These are phyloP conservation scores for Isatis lusitanica DNA, from an alignment of 441 rosid genomes.

Conservation along the genomic window DNA sequence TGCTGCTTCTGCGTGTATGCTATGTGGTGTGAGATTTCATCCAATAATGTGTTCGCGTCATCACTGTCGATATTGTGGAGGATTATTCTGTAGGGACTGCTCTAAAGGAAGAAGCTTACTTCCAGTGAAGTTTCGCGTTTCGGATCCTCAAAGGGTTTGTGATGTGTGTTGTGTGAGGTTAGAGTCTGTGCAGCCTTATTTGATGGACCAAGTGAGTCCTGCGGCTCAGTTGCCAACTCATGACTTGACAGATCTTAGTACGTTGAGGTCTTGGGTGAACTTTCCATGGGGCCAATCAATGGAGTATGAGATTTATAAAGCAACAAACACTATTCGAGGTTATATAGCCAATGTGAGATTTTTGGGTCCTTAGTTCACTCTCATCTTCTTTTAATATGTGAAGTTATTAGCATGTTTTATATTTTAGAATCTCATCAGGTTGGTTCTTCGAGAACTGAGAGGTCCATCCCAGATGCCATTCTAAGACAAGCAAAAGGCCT, in stretches of 20 bases:
- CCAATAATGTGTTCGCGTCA: constrained; percentile 96
- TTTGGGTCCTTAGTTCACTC: background rate
- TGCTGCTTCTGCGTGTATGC: constrained; percentile 86
- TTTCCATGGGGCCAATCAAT: constrained; percentile 96
- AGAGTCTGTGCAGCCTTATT: constrained; percentile 85
- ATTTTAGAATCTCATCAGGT: constrained; percentile 48
- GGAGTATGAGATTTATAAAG: constrained; percentile 92
- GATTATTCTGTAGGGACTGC: constrained; percentile 80
- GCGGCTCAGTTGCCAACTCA: constrained; percentile 89
- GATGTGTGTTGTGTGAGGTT: constrained; percentile 93
- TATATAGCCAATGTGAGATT: constrained; percentile 63
- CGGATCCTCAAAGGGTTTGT: constrained; percentile 92
- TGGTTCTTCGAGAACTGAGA: constrained; percentile 72
- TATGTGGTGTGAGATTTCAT: constrained; percentile 83
- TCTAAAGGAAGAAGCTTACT: constrained; percentile 91
- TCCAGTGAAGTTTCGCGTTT: constrained; percentile 65
- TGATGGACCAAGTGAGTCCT: constrained; percentile 93
- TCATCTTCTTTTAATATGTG: background rate
- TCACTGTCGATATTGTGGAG: constrained; percentile 96
- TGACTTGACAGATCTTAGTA: constrained; percentile 94
- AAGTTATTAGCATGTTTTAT: background rate
- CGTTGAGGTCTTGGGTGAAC: constrained; percentile 96
- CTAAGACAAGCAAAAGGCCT: constrained; percentile 88
- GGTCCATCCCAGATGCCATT: constrained; percentile 79
- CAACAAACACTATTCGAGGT: constrained; percentile 72